phyloP scores from a whole-genome alignment of 73 alveolate genomes.

The Tetrahymena thermophila region DNA sequence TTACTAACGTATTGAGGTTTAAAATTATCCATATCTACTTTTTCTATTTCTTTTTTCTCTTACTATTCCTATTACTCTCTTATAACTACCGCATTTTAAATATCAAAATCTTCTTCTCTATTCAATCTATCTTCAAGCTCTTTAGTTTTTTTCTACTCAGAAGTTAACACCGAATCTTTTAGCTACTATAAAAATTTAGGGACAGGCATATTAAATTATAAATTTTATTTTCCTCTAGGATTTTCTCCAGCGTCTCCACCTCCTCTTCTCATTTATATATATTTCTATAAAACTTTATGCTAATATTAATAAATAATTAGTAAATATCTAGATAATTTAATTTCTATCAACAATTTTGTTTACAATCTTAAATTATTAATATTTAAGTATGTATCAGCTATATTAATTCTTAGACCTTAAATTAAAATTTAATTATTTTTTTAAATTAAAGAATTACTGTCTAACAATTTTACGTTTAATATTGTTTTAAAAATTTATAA shows the following conservation, averaged over 20 bases:
- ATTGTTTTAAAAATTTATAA: no score
- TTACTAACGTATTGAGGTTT: not conserved
- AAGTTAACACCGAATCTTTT: not conserved
- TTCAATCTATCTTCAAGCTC: not conserved
- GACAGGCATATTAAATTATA: not conserved
- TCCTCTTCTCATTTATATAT: not conserved
- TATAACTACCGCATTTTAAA: not conserved
- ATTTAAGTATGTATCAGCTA: no score
- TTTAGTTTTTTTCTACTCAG: not conserved
- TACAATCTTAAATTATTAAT: no score
- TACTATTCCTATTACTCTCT: not conserved
- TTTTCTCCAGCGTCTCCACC: not conserved
- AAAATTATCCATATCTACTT: not conserved
- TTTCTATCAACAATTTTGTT: not conserved
- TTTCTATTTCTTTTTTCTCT: not conserved
- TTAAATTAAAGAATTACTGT: no score
- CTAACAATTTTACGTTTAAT: no score
- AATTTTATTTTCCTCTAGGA: not conserved
- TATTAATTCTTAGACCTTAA: not conserved
- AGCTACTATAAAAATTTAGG: not conserved
- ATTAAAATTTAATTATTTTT: no score
- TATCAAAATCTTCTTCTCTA: not conserved
- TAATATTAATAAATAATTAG: no score
- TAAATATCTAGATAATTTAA: not conserved
- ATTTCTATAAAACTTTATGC: no score